phyloP scores from a whole-genome alignment of 2,329 filamentous ascomycete genomes.

The Lizonia empirigonia region DNA sequence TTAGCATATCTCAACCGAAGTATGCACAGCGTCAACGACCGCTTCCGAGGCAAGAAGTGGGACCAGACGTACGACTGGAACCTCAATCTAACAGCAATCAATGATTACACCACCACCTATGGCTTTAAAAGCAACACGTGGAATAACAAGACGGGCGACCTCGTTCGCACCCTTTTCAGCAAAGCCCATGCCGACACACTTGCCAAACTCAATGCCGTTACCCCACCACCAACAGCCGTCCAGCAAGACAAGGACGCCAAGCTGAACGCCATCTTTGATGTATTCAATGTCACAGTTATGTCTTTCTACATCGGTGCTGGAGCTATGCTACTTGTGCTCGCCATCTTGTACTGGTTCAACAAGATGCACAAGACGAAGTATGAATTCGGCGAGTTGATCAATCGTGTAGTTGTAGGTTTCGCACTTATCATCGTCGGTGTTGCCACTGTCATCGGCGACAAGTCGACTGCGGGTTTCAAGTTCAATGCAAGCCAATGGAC shows the following conservation, averaged over 20 bases:
- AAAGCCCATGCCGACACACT: conserved; percentile 33
- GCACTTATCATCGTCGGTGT: conserved; percentile 28
- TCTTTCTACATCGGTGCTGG: conserved; percentile 35
- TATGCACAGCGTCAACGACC: conserved; percentile 26
- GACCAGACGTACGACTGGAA: conserved; percentile 30
- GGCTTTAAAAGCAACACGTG: conserved; percentile 25
- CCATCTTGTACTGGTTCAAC: conserved; percentile 64
- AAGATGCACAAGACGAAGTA: conserved; percentile 35
- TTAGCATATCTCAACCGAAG: conserved; percentile 25
- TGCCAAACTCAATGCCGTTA: conserved; percentile 31
- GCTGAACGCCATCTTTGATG: conserved; percentile 26
- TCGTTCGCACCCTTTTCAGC: conserved; percentile 24
- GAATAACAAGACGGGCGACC: conserved; percentile 26
- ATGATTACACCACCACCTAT: conserved; percentile 26
- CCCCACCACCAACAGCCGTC: conserved; percentile 2
- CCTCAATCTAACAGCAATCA: conserved; percentile 30
- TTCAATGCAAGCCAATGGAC: conserved; percentile 29
- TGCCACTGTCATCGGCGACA: conserved; percentile 24
- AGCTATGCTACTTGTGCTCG: conserved; percentile 58
- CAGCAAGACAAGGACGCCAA: background rate
- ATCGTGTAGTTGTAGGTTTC: conserved; percentile 30
- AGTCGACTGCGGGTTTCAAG: conserved; percentile 30
- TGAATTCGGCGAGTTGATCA: conserved; percentile 40
- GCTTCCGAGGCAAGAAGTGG: conserved; percentile 29
- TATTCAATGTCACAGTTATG: conserved; percentile 32